phyloP scores from a whole-genome alignment of 352 stramenopile genomes.

The Peronospora destructor region DNA sequence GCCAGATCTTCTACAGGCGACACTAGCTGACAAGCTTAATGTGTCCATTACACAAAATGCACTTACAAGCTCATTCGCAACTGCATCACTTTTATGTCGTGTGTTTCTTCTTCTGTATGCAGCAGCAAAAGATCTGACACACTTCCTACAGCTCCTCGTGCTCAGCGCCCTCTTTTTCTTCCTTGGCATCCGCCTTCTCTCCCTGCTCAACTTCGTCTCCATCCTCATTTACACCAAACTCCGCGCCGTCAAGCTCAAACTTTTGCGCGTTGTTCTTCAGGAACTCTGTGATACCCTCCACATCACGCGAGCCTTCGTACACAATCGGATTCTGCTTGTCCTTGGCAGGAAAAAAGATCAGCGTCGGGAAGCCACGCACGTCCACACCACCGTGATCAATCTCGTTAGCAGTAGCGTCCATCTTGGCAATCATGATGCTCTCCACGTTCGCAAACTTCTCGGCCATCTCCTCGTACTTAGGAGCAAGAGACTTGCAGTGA shows the following conservation, averaged over 20 bases:
- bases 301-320: slow-evolving; percentile 81
- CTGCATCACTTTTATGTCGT: slow-evolving; percentile 25
- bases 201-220: slow-evolving; percentile 17
- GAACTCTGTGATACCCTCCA: slow-evolving; percentile 81
- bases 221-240: slow-evolving; percentile 42
- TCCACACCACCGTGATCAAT: slow-evolving; percentile 87
- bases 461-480: slow-evolving; percentile 88
- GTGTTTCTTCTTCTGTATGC: slow-evolving; percentile 14
- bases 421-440: slow-evolving; percentile 92
- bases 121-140: slow-evolving; percentile 23
- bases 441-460: slow-evolving; percentile 86
- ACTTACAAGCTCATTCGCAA: slow-evolving; percentile 7
- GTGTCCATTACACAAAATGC: too few species aligned
- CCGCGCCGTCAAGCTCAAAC: slow-evolving; percentile 59
- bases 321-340: slow-evolving; percentile 81
- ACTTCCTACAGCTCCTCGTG: slow-evolving; percentile 36
- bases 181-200: slow-evolving; percentile 13
- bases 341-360: slow-evolving; percentile 92
- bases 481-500: slow-evolving; percentile 89
- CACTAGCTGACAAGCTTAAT: too few species aligned
- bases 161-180: slow-evolving; percentile 42
- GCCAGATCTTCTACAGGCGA: too few species aligned
- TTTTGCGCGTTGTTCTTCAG: slow-evolving; percentile 85
- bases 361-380: slow-evolving; percentile 91
- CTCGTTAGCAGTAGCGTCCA: slow-evolving; percentile 94